Base-by-base conservation (phyloP, 2,329 filamentous ascomycete species). In the Xylaria sp. region DNA sequence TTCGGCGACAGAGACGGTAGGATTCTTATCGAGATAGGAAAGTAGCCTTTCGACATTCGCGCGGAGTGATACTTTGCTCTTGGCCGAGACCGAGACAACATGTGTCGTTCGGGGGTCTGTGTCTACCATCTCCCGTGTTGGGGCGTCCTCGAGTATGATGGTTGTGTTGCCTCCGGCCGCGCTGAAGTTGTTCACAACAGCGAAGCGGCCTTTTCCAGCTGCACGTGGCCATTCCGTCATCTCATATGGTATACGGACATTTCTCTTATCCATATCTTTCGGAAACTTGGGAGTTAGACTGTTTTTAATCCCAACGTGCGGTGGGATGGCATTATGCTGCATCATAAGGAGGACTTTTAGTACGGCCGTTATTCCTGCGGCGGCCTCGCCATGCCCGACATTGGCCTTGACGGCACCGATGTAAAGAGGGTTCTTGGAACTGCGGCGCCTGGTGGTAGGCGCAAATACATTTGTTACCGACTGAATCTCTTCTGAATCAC, bases 401-500 rank as follows among this genome's bases (percentile, higher is more conserved):
- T 84, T 84, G 0, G 81, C 75, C 65, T 86, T 86, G 1, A 79
- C 79, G 2, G 82, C 77, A 0, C 84, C 84, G 3, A 86, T 69
- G 57, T 80, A 75, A 3, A 87, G 76, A 0, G 82, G 77, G 31
- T 82, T 73, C 29, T 58, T 56, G 27, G 47, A 39, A 17, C 31
- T 61, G 3, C 13, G 51, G 44, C 81, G 77, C 61, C 75, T 81
- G 80, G 31, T 17, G 10, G 53, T 80, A 5, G 85, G 85, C 31
- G 87, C 88, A 70, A 90, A 90, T 2, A 85, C 81, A 38, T 86
- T 83, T 22, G 83, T 81, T 56, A 91, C 87, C 0, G 86, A 88
- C 1, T 82, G 82, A 83, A 90, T 89, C 75, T 92, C 89, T 86
- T 85, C 20, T 1, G 84, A 85, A 74, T 93, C 90, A 66, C 90